These are phyloP conservation scores for Wallacemonas collosoma DNA, from an alignment of 208 protist species.

Conservation along the genomic window DNA sequence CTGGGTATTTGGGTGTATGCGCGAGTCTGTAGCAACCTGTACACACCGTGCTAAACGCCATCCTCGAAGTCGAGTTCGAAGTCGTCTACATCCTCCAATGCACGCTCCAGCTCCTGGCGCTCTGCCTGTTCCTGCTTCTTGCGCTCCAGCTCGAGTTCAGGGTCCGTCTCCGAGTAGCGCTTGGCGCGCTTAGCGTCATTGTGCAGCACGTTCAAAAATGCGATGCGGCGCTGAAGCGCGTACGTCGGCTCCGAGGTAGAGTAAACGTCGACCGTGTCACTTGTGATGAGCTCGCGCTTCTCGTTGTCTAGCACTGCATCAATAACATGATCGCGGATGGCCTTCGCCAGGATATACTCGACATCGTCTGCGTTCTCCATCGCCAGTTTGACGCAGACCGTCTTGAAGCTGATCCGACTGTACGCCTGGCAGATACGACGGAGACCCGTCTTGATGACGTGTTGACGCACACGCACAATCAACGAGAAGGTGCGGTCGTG, in stretches of 20 bases:
- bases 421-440: conserved; percentile 97
- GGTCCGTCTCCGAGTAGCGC: conserved; percentile 85
- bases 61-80: conserved; percentile 86
- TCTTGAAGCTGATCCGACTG: conserved; percentile 95
- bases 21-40: too few species aligned
- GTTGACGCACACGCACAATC: conserved; percentile 96
- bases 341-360: conserved; percentile 98
- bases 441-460: conserved; percentile 98
- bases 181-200: conserved; percentile 95
- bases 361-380: conserved; percentile 96
- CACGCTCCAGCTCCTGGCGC: conserved; percentile 66
- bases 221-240: conserved; percentile 95
- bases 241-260: conserved; percentile 95
- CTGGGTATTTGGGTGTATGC: too few species aligned
- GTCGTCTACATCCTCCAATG: conserved; percentile 70
- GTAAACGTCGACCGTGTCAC: conserved; percentile 95
- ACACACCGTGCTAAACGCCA: conserved; percentile 46
- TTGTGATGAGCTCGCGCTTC: conserved; percentile 91
- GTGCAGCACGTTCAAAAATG: conserved; percentile 95
- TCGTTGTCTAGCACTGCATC: conserved; percentile 96
- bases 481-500: conserved; percentile 96
- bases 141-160: conserved; percentile 77
- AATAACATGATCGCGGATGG: conserved; percentile 97
- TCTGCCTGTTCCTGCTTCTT: conserved; percentile 64
- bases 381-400: conserved; percentile 96